Percentiles rank a stretch among this genome's conserved stretches.
Conservation (phyloP, 345 rosid species). For the Jatropha curcas region DNA sequence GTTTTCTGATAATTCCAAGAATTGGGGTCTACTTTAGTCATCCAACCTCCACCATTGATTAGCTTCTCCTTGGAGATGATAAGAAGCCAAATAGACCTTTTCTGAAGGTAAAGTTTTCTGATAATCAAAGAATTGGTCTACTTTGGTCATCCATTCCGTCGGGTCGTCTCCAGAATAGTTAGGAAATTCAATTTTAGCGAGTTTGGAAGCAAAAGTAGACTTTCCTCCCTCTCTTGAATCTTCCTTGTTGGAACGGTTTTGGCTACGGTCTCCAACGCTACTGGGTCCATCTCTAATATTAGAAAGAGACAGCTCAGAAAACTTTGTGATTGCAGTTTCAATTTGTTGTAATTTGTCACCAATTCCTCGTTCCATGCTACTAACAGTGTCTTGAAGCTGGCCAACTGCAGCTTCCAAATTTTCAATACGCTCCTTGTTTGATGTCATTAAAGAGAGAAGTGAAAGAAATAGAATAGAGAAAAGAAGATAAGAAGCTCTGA, state of each 20-base stretch:
- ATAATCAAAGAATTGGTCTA: background rate
- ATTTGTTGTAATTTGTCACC: background rate
- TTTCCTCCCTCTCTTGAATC: background rate
- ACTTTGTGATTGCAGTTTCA: background rate
- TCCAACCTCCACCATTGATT: constrained; percentile 16
- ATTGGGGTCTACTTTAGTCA: too few relatives aligned
- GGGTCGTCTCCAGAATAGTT: background rate
- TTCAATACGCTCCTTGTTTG: too few relatives aligned
- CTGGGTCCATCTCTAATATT: background rate
- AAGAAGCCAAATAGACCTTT: background rate
- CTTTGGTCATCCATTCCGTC: too few relatives aligned
- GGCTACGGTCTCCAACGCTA: background rate
- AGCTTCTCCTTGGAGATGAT: background rate
- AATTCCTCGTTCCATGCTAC: background rate
- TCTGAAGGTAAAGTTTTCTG: background rate
- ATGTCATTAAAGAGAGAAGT: too few relatives aligned
- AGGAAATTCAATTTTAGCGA: background rate
- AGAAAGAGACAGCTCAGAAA: background rate
- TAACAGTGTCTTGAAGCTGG: background rate
- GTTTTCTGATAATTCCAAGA: too few relatives aligned
- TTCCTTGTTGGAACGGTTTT: background rate
- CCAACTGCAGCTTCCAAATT: background rate
- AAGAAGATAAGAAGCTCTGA: too few relatives aligned
- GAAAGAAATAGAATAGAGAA: too few relatives aligned
- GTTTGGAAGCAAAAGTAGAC: background rate